phyloP scores from a whole-genome alignment of 2,329 filamentous ascomycete genomes.

The Alternaria arbusti region DNA sequence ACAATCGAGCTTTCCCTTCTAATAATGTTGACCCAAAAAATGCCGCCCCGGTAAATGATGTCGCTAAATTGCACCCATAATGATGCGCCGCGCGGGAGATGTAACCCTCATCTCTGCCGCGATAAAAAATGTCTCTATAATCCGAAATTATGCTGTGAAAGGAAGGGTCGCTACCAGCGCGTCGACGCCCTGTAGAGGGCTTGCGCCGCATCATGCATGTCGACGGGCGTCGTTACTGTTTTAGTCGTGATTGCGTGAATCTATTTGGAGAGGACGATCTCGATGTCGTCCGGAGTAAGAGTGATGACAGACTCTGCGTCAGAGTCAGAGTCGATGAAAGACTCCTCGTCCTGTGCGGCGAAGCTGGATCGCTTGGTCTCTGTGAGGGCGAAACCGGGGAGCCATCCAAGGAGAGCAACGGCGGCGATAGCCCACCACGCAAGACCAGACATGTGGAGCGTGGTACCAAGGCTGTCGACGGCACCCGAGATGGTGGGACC shows the following conservation, averaged over 20 bases:
- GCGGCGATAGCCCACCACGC: constrained; percentile 91
- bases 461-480: constrained; percentile 80
- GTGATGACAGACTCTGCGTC: constrained; percentile 44
- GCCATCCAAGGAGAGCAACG: constrained; percentile 72
- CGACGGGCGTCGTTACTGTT: constrained; percentile 16
- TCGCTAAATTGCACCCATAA: constrained; percentile 14
- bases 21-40: constrained; percentile 20
- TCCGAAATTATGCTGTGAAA: constrained; percentile 12
- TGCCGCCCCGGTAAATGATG: constrained; percentile 15
- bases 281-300: constrained; percentile 39
- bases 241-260: constrained; percentile 23
- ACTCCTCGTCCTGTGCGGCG: constrained; percentile 37
- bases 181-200: neutral
- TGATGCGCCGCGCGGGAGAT: constrained; percentile 20
- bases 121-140: constrained; percentile 14
- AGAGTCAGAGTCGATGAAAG: constrained; percentile 35
- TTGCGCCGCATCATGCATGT: constrained; percentile 10
- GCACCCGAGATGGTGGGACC: constrained; percentile 88
- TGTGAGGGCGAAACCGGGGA: constrained; percentile 64
- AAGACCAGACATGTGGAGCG: constrained; percentile 81
- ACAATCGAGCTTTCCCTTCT: constrained; percentile 26
- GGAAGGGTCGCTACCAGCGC: constrained; percentile 22
- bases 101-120: constrained; percentile 2
- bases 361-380: constrained; percentile 57
- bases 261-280: constrained; percentile 41